phyloP scores from a whole-genome alignment of 2,329 filamentous ascomycete species.

The Ceratocystis huliohia region DNA sequence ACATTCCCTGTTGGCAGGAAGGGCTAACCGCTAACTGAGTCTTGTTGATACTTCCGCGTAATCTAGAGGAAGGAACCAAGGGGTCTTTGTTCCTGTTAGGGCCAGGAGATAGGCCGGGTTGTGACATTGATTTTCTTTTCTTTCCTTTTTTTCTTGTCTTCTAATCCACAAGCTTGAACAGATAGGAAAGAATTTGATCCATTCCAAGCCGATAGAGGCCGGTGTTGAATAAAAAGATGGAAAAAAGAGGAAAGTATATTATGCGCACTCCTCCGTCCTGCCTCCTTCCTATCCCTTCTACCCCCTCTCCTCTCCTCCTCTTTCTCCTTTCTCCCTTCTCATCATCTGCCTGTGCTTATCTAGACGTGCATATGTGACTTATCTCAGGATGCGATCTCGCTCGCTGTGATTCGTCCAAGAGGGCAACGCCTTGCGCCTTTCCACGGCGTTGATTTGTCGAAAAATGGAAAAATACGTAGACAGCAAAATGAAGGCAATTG shows the following conservation, averaged over 20 bases:
- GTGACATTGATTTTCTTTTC: slow-evolving; percentile 13
- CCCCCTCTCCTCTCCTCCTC: neutral
- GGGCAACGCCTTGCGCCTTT: neutral
- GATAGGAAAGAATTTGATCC: too few species aligned
- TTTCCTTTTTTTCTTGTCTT: neutral
- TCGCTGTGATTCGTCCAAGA: neutral
- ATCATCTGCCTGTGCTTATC: neutral
- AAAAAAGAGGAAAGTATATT: neutral
- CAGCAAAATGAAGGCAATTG: neutral
- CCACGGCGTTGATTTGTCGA: neutral
- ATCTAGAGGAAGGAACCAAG: slow-evolving; percentile 5
- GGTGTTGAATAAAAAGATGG: neutral
- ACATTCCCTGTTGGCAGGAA: neutral
- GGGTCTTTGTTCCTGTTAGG: slow-evolving; percentile 10
- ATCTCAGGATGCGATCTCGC: neutral
- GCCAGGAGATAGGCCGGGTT: slow-evolving; percentile 15
- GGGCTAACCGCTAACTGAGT: neutral
- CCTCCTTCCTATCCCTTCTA: neutral
- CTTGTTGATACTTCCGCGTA: neutral
- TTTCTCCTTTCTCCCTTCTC: neutral
- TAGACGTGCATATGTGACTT: slow-evolving; percentile 3
- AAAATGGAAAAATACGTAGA: neutral
- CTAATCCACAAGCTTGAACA: neutral
- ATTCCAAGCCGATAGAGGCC: neutral
- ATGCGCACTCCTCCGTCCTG: neutral